phyloP scores from a whole-genome alignment of 1,284 basidiomycete species.

The Ceratobasidium theobromae region DNA sequence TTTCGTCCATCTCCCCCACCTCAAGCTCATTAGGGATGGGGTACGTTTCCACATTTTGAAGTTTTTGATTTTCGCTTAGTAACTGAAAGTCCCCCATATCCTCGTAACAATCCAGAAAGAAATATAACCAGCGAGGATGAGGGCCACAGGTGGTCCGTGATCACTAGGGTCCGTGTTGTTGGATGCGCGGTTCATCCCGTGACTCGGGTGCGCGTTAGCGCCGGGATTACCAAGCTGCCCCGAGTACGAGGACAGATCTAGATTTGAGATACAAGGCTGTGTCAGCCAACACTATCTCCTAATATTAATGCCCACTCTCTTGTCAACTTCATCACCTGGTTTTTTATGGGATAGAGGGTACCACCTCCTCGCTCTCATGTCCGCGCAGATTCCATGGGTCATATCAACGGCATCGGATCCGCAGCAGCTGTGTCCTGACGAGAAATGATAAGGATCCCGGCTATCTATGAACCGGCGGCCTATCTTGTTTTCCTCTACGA shows the following conservation, averaged over 20 bases:
- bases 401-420: too few relatives aligned
- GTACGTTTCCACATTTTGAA: slow-evolving; percentile 60
- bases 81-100: slow-evolving; percentile 59
- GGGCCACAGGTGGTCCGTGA: too few relatives aligned
- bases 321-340: too few relatives aligned
- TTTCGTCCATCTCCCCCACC: slow-evolving; percentile 52
- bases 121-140: neutral
- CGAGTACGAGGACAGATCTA: neutral
- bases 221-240: neutral
- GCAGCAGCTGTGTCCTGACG: neutral
- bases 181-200: slow-evolving; percentile 27
- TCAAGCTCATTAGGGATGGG: slow-evolving; percentile 66
- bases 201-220: slow-evolving; percentile 1
- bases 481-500: neutral
- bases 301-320: too few relatives aligned
- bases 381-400: too few relatives aligned
- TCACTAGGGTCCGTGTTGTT: slow-evolving; percentile 11
- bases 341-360: neutral
- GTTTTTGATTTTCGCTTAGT: slow-evolving; percentile 68
- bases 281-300: too few relatives aligned
- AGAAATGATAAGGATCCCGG: too few relatives aligned
- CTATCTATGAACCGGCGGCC: neutral
- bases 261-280: too few relatives aligned
- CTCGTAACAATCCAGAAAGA: neutral
- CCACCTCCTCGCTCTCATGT: neutral